Evolutionary conservation across 2,329 filamentous ascomycete species (phyloP).

Genomic region (Gnomoniopsis smithogilvyi): DNA sequence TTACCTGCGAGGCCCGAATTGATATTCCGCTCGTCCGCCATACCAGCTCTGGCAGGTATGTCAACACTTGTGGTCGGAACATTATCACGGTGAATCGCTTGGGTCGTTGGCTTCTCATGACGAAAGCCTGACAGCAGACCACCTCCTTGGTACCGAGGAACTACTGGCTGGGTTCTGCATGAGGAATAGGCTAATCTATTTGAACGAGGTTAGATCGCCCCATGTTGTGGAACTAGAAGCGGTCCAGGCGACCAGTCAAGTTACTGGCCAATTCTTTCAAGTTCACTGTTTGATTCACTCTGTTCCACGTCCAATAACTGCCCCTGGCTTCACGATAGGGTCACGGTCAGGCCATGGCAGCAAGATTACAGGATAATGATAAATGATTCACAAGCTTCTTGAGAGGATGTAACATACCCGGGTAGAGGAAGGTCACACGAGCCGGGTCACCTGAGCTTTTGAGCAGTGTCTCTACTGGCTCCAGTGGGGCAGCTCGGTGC

Average conservation of each 20-base stretch:
- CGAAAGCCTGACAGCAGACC: neutral
- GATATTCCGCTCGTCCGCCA: conserved; percentile 9
- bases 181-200: neutral
- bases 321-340: neutral
- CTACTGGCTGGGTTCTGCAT: neutral
- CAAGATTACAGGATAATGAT: neutral
- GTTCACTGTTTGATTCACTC: neutral
- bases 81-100: neutral
- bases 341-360: neutral
- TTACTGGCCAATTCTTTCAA: neutral
- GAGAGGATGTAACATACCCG: neutral
- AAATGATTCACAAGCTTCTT: neutral
- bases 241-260: neutral
- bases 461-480: neutral
- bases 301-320: neutral
- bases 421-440: conserved; percentile 5
- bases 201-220: neutral
- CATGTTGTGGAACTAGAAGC: conserved; percentile 8
- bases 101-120: neutral
- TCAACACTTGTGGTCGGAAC: neutral
- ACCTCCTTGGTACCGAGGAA: neutral
- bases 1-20: neutral
- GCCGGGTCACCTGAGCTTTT: conserved; percentile 6
- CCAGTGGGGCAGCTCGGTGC: neutral
- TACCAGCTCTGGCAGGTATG: neutral